phyloP scores from a whole-genome alignment of 2,329 filamentous ascomycete genomes.

The Hyphodiscus sp. region DNA sequence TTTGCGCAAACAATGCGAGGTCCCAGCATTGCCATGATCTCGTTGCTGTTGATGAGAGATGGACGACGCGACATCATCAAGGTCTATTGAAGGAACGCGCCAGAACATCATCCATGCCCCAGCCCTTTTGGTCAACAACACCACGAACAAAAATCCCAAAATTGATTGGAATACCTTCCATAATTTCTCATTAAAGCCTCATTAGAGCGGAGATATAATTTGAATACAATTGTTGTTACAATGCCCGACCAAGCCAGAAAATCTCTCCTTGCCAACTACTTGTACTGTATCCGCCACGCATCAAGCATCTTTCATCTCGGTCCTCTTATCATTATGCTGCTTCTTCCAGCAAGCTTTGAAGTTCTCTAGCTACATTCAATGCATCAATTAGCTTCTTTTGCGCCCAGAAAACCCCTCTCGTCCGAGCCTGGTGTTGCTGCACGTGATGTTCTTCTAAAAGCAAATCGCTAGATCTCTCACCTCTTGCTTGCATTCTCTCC shows the following conservation, averaged over 20 bases:
- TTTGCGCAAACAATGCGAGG: conserved; percentile 20
- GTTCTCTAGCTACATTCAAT: conserved; percentile 64
- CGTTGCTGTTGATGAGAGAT: conserved; percentile 6
- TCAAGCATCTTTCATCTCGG: conserved; percentile 63
- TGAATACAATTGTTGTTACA: background rate
- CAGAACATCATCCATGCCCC: background rate
- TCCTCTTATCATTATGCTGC: conserved; percentile 80
- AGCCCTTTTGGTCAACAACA: conserved; percentile 4
- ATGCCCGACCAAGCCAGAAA: background rate
- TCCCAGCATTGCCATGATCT: conserved; percentile 18
- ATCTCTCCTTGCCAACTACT: background rate
- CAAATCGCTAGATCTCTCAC: conserved; percentile 39
- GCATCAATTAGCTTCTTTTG: background rate
- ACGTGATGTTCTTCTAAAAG: conserved; percentile 19
- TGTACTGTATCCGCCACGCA: background rate
- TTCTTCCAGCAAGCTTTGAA: conserved; percentile 90
- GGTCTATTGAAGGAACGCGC: conserved; percentile 10
- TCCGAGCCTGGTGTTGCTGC: background rate
- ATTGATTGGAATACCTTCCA: background rate
- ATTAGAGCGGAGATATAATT: background rate
- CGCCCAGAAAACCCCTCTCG: background rate
- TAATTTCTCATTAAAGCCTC: background rate
- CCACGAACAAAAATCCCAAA: background rate
- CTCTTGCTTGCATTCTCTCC: conserved; percentile 82
- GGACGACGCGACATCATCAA: conserved; percentile 14